These are phyloP conservation scores for Emiliania huxleyi DNA, from an alignment of 78 protist species.

Conservation along the genomic window DNA sequence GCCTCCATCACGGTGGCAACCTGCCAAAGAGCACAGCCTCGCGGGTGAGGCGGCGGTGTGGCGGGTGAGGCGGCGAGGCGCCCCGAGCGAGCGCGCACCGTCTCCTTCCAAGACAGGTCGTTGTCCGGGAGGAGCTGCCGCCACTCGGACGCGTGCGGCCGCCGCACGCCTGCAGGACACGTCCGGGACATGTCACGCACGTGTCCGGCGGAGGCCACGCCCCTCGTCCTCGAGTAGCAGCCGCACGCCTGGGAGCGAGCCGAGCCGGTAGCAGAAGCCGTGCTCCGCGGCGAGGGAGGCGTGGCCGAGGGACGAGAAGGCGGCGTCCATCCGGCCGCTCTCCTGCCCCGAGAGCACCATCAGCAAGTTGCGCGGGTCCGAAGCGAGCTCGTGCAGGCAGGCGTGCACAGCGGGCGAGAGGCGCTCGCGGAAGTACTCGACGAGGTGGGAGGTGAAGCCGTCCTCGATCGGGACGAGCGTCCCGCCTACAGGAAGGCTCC, in stretches of 20 bases:
- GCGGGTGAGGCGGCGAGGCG: too few relatives aligned
- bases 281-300: constrained; percentile 34
- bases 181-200: too few relatives aligned
- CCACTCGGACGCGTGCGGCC: background rate
- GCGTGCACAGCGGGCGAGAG: background rate
- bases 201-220: background rate
- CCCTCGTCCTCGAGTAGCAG: background rate
- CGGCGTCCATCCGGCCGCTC: background rate
- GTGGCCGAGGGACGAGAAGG: background rate
- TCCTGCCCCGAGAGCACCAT: background rate
- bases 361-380: background rate
- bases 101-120: background rate
- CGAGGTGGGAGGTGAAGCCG: background rate
- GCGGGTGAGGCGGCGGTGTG: too few relatives aligned
- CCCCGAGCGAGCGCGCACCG: background rate
- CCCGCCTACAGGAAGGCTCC: too few relatives aligned
- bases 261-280: background rate
- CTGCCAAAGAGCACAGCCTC: background rate
- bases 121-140: background rate
- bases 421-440: background rate
- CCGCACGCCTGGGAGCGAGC: background rate
- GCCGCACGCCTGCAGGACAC: too few relatives aligned
- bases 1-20: background rate
- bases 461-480: too few relatives aligned
- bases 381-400: background rate